Evolutionary conservation across 768 basidiomycete species (phyloP).

Genomic region (Leccinum disarticulatum): DNA sequence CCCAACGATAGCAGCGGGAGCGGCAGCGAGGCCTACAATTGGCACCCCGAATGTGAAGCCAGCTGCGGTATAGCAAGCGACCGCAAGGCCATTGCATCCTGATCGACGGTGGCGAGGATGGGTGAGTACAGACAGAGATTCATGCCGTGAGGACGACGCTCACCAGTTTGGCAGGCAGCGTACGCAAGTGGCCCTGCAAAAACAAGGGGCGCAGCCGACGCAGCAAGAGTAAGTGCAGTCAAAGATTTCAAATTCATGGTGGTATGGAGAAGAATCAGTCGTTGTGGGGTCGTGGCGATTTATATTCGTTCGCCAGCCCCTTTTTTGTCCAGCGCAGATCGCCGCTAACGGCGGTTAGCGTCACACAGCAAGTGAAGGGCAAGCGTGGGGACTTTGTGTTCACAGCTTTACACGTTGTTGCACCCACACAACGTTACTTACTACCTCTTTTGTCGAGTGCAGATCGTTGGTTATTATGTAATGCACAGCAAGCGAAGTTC

Average conservation of each 20-base stretch:
- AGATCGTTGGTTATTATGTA: too few relatives aligned
- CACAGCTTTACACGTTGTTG: not conserved
- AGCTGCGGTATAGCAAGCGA: slow-evolving; percentile 25
- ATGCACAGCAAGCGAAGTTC: too few relatives aligned
- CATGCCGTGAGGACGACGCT: not conserved
- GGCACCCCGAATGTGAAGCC: slow-evolving; percentile 26
- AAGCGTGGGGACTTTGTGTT: not conserved
- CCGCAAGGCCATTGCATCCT: slow-evolving; percentile 28
- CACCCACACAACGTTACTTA: too few relatives aligned
- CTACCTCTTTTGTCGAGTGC: too few relatives aligned
- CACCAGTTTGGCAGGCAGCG: slow-evolving; percentile 28
- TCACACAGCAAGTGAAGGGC: slow-evolving; percentile 8
- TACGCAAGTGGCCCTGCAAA: slow-evolving; percentile 23
- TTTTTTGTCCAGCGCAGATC: slow-evolving; percentile 4
- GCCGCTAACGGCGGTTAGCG: too few relatives aligned
- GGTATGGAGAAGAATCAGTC: not conserved
- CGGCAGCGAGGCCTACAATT: slow-evolving; percentile 3
- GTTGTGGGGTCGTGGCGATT: not conserved
- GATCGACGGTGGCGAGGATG: not conserved
- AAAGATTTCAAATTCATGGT: slow-evolving; percentile 29
- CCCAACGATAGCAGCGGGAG: slow-evolving; percentile 20
- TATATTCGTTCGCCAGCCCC: slow-evolving; percentile 1
- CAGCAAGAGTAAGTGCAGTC: slow-evolving; percentile 18
- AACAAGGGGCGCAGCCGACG: slow-evolving; percentile 9
- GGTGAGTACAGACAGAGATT: not conserved